Base-by-base conservation (phyloP, 192 early-diverging fungal species). In the Funneliformis geosporum region DNA sequence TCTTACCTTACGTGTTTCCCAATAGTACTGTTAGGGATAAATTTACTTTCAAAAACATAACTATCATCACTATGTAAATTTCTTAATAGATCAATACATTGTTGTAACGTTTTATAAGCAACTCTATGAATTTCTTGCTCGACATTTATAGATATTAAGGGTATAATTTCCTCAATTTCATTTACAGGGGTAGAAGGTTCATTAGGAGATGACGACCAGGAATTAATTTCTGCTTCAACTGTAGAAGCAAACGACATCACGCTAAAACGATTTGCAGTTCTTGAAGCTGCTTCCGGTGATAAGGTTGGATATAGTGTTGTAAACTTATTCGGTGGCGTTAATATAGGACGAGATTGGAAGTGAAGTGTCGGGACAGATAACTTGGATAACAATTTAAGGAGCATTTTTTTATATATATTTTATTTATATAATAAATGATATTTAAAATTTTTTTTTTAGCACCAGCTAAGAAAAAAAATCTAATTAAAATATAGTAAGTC, bases 1-100 rank as follows among this genome's bases (percentile, higher is more conserved):
- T 33, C 33, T 50, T 78, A 78, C 76, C 76, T 78, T 38, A 78
- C 65, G 38, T 78, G 76, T 55, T 68, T 65, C 46, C 76, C 76
- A 8, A 78, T 78, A 6, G 76, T 78, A 46, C 76, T 78, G 55
- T n/a, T 23, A 38, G 76, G 65, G 8, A 78, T 2, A 23, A 68
- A 47, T 21, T 78, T 65, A 18, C 76, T 78, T 68, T 78, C 65
- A 33, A n/a, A 68, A 1, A 40, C 40, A 78, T 68, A 78, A 68
- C 14, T 47, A 16, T 78, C 65, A 18, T 78, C 65, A 27, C 18
- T 44, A 8, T 44, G 65, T 23, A 78, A 68, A 43, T 14, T 46
- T 39, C 14, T 47, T 67, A 78, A 68, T 28, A 78, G 8, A 67
- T 78, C 65, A 23, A 68, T 43, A 62, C 76, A 55, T 68, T 78